Percentiles rank a stretch among this genome's conserved stretches.
phyloP scores from a whole-genome alignment of 2,329 filamentous ascomycete species.

The Alternaria metachromatica region DNA sequence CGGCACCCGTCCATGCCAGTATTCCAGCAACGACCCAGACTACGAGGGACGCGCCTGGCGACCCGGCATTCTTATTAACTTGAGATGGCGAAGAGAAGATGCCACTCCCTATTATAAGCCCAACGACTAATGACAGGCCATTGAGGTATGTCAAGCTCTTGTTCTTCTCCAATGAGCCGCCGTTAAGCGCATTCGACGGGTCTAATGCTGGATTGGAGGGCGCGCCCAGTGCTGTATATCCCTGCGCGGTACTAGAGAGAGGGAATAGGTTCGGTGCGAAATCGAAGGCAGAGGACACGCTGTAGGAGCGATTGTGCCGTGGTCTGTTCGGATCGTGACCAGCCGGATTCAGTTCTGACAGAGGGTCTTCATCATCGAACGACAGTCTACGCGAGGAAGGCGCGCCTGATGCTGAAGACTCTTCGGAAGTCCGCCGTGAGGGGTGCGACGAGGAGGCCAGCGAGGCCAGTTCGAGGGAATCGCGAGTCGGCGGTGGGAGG shows the following conservation, averaged over 20 bases:
- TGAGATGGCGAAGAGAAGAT: conserved; percentile 96
- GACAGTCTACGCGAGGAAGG: conserved; percentile 93
- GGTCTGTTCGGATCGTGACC: conserved; percentile 52
- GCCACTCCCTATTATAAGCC: conserved; percentile 92
- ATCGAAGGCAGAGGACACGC: conserved; percentile 91
- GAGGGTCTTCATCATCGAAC: conserved; percentile 83
- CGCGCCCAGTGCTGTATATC: conserved; percentile 84
- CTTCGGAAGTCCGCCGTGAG: conserved; percentile 69
- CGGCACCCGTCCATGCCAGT: conserved; percentile 93
- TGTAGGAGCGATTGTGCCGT: conserved; percentile 75
- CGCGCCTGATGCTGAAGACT: conserved; percentile 80
- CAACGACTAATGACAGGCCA: conserved; percentile 87
- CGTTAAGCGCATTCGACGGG: conserved; percentile 66
- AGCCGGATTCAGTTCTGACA: conserved; percentile 63
- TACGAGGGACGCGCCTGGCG: conserved; percentile 86
- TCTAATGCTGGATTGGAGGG: conserved; percentile 66
- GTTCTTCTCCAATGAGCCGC: conserved; percentile 87
- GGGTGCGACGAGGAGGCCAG: conserved; percentile 82
- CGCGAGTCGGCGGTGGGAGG: conserved; percentile 64
- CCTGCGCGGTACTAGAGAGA: conserved; percentile 77
- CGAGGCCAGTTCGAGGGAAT: conserved; percentile 95
- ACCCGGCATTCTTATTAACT: conserved; percentile 90
- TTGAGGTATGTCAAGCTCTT: conserved; percentile 96
- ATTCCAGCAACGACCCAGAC: conserved; percentile 92
- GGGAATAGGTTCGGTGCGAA: conserved; percentile 94